These are phyloP conservation scores for Apiospora arundinis DNA, from an alignment of 2,329 filamentous ascomycete genomes.

Conservation along the genomic window DNA sequence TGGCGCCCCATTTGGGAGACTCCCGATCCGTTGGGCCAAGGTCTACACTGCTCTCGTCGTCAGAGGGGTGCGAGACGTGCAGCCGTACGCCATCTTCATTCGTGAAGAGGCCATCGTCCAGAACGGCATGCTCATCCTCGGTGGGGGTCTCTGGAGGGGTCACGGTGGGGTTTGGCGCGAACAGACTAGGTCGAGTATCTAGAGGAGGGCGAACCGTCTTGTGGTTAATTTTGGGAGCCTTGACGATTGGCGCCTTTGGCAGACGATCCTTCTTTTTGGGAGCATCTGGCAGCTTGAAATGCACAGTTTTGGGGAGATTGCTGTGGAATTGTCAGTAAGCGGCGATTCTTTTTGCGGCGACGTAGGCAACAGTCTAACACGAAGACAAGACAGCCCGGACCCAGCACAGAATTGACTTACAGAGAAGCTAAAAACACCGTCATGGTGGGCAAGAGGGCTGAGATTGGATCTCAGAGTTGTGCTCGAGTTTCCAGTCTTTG, in stretches of 20 bases:
- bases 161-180: slow-evolving; percentile 53
- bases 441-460: slow-evolving; percentile 44
- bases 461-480: not conserved
- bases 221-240: slow-evolving; percentile 37
- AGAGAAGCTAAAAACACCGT: slow-evolving; percentile 59
- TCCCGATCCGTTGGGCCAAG: slow-evolving; percentile 73
- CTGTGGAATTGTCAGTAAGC: slow-evolving; percentile 51
- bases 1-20: slow-evolving; percentile 77
- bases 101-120: slow-evolving; percentile 53
- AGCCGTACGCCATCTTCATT: slow-evolving; percentile 65
- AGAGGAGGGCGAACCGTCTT: slow-evolving; percentile 36
- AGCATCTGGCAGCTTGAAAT: slow-evolving; percentile 75
- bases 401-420: slow-evolving; percentile 41
- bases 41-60: slow-evolving; percentile 37
- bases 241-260: slow-evolving; percentile 38
- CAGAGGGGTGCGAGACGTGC: slow-evolving; percentile 50
- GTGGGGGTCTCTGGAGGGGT: slow-evolving; percentile 63
- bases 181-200: slow-evolving; percentile 58
- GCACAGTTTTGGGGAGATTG: slow-evolving; percentile 89
- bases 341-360: not conserved
- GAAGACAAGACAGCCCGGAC: not conserved
- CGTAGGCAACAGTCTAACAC: not conserved
- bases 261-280: slow-evolving; percentile 47
- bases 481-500: slow-evolving; percentile 6
- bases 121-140: slow-evolving; percentile 47